Evolutionary conservation across 2,329 filamentous ascomycete species (phyloP).

Genomic region (Pseudopithomyces maydicus): DNA sequence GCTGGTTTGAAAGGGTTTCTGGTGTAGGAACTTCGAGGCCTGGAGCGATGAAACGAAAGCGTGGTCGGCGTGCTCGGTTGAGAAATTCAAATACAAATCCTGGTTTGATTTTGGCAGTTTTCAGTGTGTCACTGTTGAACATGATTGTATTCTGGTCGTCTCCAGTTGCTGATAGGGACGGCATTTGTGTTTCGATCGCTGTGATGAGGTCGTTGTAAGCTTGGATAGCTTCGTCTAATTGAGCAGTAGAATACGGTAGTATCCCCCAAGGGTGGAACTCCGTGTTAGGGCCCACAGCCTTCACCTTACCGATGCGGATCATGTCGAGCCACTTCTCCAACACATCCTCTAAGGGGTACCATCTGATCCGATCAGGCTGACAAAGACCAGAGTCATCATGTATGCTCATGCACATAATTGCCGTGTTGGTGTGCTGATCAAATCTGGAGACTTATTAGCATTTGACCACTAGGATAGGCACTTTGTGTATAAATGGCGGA

Average conservation of each 20-base stretch:
- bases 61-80: conserved; percentile 11
- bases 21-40: conserved; percentile 15
- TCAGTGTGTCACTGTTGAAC: conserved; percentile 5
- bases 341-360: conserved; percentile 17
- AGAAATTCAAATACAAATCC: conserved; percentile 18
- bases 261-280: conserved; percentile 17
- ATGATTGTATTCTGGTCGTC: background rate
- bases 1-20: conserved; percentile 8
- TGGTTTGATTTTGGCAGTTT: conserved; percentile 3
- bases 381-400: conserved; percentile 1
- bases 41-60: conserved; percentile 20
- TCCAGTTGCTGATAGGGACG: background rate
- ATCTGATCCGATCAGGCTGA: conserved; percentile 11
- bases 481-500: background rate
- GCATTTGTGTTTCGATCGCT: conserved; percentile 16
- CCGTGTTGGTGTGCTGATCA: conserved; percentile 15
- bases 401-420: conserved; percentile 12
- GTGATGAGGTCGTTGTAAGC: conserved; percentile 16
- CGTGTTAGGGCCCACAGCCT: conserved; percentile 10
- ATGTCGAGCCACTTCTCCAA: conserved; percentile 21
- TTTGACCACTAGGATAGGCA: background rate
- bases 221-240: conserved; percentile 16
- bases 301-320: conserved; percentile 16
- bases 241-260: conserved; percentile 12
- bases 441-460: conserved; percentile 9